A percentile compares a stretch with the other conserved stretches of the same genome.
Evolutionary conservation across 352 stramenopile genomes (phyloP).

Genomic region (Phytopythium cucurbitacearum): DNA sequence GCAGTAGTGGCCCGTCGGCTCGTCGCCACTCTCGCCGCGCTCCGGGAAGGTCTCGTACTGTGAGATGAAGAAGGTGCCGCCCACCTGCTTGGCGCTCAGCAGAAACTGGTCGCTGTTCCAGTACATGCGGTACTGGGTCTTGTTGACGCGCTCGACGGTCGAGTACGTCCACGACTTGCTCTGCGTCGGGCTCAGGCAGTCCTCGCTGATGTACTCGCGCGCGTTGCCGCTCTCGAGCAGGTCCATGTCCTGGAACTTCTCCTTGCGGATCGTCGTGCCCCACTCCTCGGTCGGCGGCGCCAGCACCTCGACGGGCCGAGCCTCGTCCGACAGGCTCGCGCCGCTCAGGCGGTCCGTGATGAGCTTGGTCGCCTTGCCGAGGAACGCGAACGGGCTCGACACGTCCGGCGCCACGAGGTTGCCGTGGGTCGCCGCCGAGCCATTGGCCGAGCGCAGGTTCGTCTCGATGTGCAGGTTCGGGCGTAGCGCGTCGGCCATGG

Average conservation of each 20-base stretch:
- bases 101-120: constrained; percentile 86
- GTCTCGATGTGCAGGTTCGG: constrained; percentile 54
- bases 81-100: constrained; percentile 79
- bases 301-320: constrained; percentile 14
- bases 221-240: constrained; percentile 80
- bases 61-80: constrained; percentile 85
- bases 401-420: constrained; percentile 13
- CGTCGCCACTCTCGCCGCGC: constrained; percentile 22
- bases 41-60: constrained; percentile 88
- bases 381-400: constrained; percentile 14
- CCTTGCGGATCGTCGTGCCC: constrained; percentile 57
- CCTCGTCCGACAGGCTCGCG: constrained; percentile 6
- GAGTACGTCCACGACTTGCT: constrained; percentile 81
- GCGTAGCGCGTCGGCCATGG: constrained; percentile 52
- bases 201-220: constrained; percentile 78
- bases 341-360: constrained; percentile 28
- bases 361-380: constrained; percentile 60
- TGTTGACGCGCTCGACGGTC: constrained; percentile 76
- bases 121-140: constrained; percentile 87
- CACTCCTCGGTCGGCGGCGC: constrained; percentile 26
- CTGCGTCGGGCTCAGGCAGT: constrained; percentile 73
- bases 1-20: constrained; percentile 69
- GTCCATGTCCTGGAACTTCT: constrained; percentile 83
- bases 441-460: constrained; percentile 14
- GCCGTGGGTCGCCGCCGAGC: constrained; percentile 21